phyloP scores from a whole-genome alignment of 441 rosid genomes.

The Bocquillonia castaneifolia region DNA sequence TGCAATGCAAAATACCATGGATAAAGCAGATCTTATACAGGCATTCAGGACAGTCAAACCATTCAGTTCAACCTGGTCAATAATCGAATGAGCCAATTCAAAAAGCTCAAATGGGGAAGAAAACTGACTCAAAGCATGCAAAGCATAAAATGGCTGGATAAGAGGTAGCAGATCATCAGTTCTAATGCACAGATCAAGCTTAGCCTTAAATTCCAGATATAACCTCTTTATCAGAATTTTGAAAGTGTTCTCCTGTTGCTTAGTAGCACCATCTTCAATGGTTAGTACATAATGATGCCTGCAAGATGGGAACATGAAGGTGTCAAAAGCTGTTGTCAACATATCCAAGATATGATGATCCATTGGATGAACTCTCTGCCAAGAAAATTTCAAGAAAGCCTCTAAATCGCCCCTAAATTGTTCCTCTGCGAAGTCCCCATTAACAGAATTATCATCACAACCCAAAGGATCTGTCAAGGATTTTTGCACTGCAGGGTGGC shows the following conservation, averaged over 20 bases:
- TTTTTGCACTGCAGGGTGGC: conserved; percentile 57
- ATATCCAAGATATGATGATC: conserved; percentile 58
- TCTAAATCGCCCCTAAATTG: conserved; percentile 36
- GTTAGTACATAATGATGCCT: conserved; percentile 26
- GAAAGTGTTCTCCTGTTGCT: conserved; percentile 44
- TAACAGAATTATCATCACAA: conserved; percentile 32
- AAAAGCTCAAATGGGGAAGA: conserved; percentile 70
- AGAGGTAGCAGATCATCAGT: conserved; percentile 41
- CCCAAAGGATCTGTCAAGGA: conserved; percentile 50
- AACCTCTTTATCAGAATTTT: conserved; percentile 41
- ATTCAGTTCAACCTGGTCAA: conserved; percentile 40
- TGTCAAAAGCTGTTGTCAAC: conserved; percentile 47
- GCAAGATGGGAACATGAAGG: conserved; percentile 37
- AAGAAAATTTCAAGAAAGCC: conserved; percentile 37
- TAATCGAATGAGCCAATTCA: conserved; percentile 52
- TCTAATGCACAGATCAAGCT: conserved; percentile 45
- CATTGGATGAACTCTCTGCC: conserved; percentile 43
- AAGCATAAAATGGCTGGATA: conserved; percentile 49
- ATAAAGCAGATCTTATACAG: conserved; percentile 31
- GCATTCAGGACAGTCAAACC: conserved; percentile 30
- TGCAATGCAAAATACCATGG: conserved; percentile 59
- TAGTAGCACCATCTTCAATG: conserved; percentile 27
- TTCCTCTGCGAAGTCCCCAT: conserved; percentile 31
- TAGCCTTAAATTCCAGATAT: conserved; percentile 37
- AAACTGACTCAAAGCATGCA: conserved; percentile 51